These are phyloP conservation scores for Penicillium sp. DNA, from an alignment of 2,329 filamentous ascomycete genomes.

Conservation along the genomic window DNA sequence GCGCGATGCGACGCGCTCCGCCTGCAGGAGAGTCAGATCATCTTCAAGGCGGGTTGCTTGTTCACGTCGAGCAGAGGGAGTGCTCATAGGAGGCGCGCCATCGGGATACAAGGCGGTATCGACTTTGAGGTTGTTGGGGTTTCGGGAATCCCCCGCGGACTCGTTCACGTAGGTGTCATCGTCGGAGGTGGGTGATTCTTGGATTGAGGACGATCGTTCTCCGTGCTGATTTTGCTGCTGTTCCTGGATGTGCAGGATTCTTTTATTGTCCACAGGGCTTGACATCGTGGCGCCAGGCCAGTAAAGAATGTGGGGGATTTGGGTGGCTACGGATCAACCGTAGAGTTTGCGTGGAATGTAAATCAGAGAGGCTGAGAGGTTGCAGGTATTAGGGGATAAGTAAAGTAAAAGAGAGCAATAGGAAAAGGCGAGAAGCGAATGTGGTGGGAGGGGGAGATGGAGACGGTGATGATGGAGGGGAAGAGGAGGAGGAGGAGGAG, in stretches of 20 bases:
- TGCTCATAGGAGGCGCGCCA: conserved; percentile 34
- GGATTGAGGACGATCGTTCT: conserved; percentile 26
- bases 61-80: conserved; percentile 63
- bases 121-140: conserved; percentile 26
- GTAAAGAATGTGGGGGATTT: conserved; percentile 13
- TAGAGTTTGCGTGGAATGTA: conserved; percentile 1
- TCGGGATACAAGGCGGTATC: conserved; percentile 28
- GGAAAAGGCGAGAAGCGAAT: not conserved
- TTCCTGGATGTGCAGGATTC: conserved; percentile 29
- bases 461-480: too few species aligned
- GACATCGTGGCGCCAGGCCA: conserved; percentile 42
- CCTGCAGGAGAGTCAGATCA: conserved; percentile 67
- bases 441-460: not conserved
- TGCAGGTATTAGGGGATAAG: not conserved
- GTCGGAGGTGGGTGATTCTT: conserved; percentile 33
- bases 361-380: not conserved
- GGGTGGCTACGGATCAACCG: conserved; percentile 10
- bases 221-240: conserved; percentile 30
- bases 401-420: not conserved
- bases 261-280: conserved; percentile 34
- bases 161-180: conserved; percentile 38
- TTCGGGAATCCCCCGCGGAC: conserved; percentile 9
- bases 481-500: not conserved
- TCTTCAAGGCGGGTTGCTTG: conserved; percentile 66
- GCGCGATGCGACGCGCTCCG: conserved; percentile 63